Percentiles rank a stretch among this genome's conserved stretches.
Evolutionary conservation across 441 rosid genomes (phyloP).

Genomic region (Brassica balearica): DNA sequence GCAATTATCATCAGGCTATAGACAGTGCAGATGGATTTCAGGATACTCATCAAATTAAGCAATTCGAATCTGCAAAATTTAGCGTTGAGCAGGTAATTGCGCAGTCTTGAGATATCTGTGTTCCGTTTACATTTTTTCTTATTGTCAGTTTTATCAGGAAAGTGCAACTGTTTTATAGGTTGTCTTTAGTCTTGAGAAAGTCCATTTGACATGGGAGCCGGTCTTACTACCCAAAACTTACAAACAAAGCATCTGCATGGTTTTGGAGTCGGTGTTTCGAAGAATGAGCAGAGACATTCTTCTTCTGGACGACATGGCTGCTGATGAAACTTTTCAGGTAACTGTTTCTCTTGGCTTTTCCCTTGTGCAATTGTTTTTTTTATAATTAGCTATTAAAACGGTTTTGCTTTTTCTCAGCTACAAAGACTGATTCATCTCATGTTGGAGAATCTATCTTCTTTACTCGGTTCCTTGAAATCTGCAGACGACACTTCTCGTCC

Average conservation of each 20-base stretch:
- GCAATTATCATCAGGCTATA: conserved; percentile 66
- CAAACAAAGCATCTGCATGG: conserved; percentile 81
- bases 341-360: neutral
- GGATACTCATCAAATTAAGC: conserved; percentile 85
- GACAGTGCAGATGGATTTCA: conserved; percentile 96
- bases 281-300: conserved; percentile 81
- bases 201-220: conserved; percentile 93
- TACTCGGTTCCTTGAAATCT: conserved; percentile 65
- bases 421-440: conserved; percentile 80
- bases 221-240: conserved; percentile 79
- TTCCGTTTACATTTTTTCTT: no score
- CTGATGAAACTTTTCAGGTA: conserved; percentile 97
- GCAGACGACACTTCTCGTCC: conserved; percentile 50
- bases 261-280: conserved; percentile 84
- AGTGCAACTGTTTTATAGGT: conserved; percentile 54
- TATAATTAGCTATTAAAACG: conserved; percentile 18
- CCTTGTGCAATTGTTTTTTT: conserved; percentile 27
- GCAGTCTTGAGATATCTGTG: no score
- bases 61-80: conserved; percentile 88
- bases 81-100: conserved; percentile 81
- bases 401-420: conserved; percentile 58
- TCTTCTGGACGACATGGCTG: conserved; percentile 96
- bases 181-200: conserved; percentile 91
- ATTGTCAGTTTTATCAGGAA: no score
- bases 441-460: conserved; percentile 78